Conservation (phyloP, 2,329 filamentous ascomycete genomes). For the Cucurbitaria berberidis region DNA sequence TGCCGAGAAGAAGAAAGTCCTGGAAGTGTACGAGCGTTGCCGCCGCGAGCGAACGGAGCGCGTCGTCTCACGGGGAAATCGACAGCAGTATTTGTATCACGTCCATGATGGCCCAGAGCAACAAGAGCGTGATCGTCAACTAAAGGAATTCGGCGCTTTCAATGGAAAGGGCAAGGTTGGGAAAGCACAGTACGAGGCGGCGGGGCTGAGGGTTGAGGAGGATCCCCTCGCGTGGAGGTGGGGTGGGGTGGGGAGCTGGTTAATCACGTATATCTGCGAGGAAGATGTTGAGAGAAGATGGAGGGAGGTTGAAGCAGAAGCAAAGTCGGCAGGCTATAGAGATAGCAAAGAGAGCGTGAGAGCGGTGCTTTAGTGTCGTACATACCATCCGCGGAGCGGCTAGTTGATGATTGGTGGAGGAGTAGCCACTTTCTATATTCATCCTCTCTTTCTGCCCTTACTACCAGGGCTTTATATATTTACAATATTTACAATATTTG, state of each 20-base stretch:
- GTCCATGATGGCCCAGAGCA: constrained; percentile 65
- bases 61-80: constrained; percentile 65
- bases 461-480: too few species aligned
- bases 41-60: constrained; percentile 64
- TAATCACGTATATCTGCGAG: constrained; percentile 45
- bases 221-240: constrained; percentile 49
- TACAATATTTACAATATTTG: too few species aligned
- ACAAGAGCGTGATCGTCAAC: constrained; percentile 55
- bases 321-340: not conserved
- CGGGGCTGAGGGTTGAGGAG: constrained; percentile 29
- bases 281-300: constrained; percentile 40
- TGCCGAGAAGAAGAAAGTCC: constrained; percentile 46
- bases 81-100: constrained; percentile 68
- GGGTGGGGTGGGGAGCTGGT: constrained; percentile 44
- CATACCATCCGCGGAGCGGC: not conserved
- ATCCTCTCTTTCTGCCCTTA: not conserved
- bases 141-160: constrained; percentile 35
- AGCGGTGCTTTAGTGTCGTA: constrained; percentile 22
- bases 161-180: constrained; percentile 35
- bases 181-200: constrained; percentile 22
- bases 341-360: constrained; percentile 17
- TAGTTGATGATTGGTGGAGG: not conserved
- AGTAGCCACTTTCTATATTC: not conserved
- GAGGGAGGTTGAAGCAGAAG: constrained; percentile 27
- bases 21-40: constrained; percentile 62